Evolutionary conservation across 371 early-diverging fungal species (phyloP), one percentile per base, ranked within the genome.

Genomic region (Rhizomucor miehei): DNA sequence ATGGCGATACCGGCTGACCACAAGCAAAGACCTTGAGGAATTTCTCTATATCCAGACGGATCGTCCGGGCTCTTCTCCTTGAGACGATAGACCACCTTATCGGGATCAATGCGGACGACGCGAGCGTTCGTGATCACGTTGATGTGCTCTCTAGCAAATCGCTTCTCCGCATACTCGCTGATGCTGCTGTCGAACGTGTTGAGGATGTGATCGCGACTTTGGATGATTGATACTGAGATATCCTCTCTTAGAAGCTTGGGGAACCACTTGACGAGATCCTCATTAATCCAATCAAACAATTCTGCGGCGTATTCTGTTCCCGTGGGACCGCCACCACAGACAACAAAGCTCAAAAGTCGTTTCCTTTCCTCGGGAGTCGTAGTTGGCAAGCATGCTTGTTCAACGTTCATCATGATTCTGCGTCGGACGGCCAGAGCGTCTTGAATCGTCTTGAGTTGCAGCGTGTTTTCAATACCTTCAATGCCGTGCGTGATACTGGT

Each of bases 1-100:
- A 87, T 87, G n/a, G 80, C 77, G 35, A 92, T 77, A 19, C 95
- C 95, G 1, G 95, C 92, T 5, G 90, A 82, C 95, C 95, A 94
- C 37, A 94, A 69, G 54, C 89, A 81, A 37, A 92, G 64, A 2
- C 92, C 91, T 58, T 79, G 87, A 16, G 89, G 84, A 0, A 86
- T 59, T 40, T 73, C 71, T 17, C 64, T 29, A 8, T 29, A 29
- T 29, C 29, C 29, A 8, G 29, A 29, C 29, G 29, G 29, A 29
- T 53, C 19, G 56, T 52, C 4, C 56, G 65, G 1, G 29, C 13
- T 38, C 6, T 14, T 51, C 6, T 63, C 41, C 48, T 78, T 69
- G 3, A 21, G 39, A 29, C 57, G 36, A 20, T 67, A 56, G 0
- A 79, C 79, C 6, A 71, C 75, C 3, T 55, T 56, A 48, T 65